These are phyloP conservation scores for Cryptococcus sp. DNA, from an alignment of 1,284 basidiomycete genomes.

Conservation along the genomic window DNA sequence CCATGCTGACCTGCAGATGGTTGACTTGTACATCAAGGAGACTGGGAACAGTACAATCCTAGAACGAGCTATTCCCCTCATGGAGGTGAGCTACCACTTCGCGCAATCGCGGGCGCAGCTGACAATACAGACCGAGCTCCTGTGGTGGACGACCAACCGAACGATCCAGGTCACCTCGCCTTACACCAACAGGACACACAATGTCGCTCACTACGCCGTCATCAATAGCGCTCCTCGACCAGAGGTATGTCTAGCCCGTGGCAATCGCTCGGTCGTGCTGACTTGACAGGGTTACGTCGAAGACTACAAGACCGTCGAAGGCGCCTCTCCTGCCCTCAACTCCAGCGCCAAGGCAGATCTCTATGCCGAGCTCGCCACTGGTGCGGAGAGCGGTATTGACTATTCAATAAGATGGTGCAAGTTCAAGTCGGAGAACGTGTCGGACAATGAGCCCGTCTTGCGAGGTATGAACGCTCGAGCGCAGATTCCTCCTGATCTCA, in stretches of 20 bases:
- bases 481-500: constrained; percentile 70
- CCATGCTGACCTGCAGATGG: constrained; percentile 51
- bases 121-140: constrained; percentile 59
- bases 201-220: constrained; percentile 67
- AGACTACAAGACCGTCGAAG: constrained; percentile 73
- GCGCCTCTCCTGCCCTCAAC: constrained; percentile 58
- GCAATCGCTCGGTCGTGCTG: constrained; percentile 12
- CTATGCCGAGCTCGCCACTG: constrained; percentile 84
- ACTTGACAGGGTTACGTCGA: constrained; percentile 45
- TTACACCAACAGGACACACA: constrained; percentile 58
- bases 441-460: constrained; percentile 54
- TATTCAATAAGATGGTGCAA: constrained; percentile 51
- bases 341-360: constrained; percentile 58
- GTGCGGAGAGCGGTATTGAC: constrained; percentile 67
- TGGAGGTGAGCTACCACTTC: constrained; percentile 48
- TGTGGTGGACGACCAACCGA: constrained; percentile 75
- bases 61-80: constrained; percentile 58
- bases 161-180: constrained; percentile 68
- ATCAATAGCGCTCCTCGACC: constrained; percentile 80
- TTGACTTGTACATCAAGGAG: constrained; percentile 57
- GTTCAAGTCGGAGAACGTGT: constrained; percentile 49
- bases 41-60: constrained; percentile 61
- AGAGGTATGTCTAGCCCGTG: constrained; percentile 60
- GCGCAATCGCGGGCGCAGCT: background rate
- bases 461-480: constrained; percentile 65